Evolutionary conservation across 23 red algal genomes (phyloP).

Genomic region (Gracilariopsis chorda): DNA sequence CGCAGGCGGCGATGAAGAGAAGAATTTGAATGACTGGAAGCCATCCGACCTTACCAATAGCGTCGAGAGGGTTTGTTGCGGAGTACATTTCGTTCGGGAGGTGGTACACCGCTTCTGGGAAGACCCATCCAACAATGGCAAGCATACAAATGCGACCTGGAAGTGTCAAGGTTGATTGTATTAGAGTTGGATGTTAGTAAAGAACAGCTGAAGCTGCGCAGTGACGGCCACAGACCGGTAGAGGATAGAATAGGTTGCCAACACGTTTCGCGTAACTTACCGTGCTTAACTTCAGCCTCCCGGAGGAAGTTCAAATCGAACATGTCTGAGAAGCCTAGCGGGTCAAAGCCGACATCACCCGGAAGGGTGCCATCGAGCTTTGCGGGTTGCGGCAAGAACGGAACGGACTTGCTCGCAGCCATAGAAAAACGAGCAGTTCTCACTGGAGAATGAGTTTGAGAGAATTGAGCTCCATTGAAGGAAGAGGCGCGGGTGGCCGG

Average conservation of each 20-base stretch:
- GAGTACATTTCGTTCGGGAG: slow-evolving; percentile 73
- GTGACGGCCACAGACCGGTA: background rate
- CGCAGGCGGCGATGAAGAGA: slow-evolving; percentile 74
- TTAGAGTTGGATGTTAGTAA: background rate
- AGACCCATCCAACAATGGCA: slow-evolving; percentile 77
- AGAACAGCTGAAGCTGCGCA: background rate
- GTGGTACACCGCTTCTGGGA: slow-evolving; percentile 71
- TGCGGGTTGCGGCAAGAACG: slow-evolving; percentile 72
- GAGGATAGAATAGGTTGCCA: background rate
- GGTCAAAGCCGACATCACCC: slow-evolving; percentile 82
- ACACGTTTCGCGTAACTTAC: slow-evolving; percentile 30
- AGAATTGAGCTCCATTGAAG: slow-evolving; percentile 10
- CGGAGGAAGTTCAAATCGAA: slow-evolving; percentile 71
- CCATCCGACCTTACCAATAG: slow-evolving; percentile 51
- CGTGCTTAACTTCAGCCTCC: slow-evolving; percentile 78
- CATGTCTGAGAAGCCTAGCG: slow-evolving; percentile 74
- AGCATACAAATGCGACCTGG: slow-evolving; percentile 86
- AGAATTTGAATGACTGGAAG: slow-evolving; percentile 74
- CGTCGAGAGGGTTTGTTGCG: slow-evolving; percentile 74
- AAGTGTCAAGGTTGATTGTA: background rate
- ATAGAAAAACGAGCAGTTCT: slow-evolving; percentile 11
- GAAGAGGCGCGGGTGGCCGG: slow-evolving; percentile 14
- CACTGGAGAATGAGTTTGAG: slow-evolving; percentile 29
- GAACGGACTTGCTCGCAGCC: slow-evolving; percentile 64
- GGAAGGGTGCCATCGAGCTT: slow-evolving; percentile 59